phyloP scores from a whole-genome alignment of 768 basidiomycete genomes.

The Pleurotus eryngii region DNA sequence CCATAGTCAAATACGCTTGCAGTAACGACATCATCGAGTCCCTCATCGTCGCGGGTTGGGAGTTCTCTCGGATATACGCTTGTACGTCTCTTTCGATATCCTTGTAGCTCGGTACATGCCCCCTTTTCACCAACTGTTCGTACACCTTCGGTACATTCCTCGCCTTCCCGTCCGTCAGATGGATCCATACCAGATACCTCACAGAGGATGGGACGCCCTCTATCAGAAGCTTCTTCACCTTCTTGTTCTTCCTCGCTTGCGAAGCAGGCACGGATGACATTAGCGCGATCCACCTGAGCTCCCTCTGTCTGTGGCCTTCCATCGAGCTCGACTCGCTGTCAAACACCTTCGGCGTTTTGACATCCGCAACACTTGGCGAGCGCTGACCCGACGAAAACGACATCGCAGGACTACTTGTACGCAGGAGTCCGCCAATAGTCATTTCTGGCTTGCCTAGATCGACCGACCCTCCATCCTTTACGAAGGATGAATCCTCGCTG shows the following conservation, averaged over 20 bases:
- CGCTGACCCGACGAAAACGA: conserved; percentile 35
- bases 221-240: conserved; percentile 66
- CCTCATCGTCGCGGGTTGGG: conserved; percentile 53
- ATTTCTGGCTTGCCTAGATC: conserved; percentile 21
- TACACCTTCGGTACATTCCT: conserved; percentile 70
- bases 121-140: conserved; percentile 54
- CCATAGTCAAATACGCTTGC: conserved; percentile 81
- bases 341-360: conserved; percentile 10
- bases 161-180: conserved; percentile 66
- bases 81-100: conserved; percentile 61
- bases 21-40: conserved; percentile 55
- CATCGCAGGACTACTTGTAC: conserved; percentile 41
- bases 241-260: conserved; percentile 75
- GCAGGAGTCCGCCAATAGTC: conserved; percentile 15
- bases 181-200: conserved; percentile 81
- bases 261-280: conserved; percentile 54
- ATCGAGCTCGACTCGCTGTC: conserved; percentile 27
- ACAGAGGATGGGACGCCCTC: conserved; percentile 85
- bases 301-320: conserved; percentile 67
- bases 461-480: conserved; percentile 26
- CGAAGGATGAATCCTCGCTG: conserved; percentile 53
- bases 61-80: conserved; percentile 52
- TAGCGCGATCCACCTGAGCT: conserved; percentile 71
- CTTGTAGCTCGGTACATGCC: conserved; percentile 34
- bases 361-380: conserved; percentile 22